phyloP scores from a whole-genome alignment of 2,329 filamentous ascomycete species.

The Immersiporthe knoxdaviesiana region DNA sequence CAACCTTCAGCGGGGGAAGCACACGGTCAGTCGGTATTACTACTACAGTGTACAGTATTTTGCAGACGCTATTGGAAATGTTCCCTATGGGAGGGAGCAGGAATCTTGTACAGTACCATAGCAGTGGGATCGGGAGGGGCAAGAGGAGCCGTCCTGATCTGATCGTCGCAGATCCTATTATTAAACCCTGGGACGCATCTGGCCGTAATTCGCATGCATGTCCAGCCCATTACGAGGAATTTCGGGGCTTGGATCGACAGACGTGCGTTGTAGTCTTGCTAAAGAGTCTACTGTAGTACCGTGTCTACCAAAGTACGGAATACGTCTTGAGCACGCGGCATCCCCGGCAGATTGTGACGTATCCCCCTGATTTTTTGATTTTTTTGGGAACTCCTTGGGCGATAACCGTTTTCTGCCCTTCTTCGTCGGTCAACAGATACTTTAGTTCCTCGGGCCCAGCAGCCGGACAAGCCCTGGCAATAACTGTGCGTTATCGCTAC shows the following conservation, averaged over 20 bases:
- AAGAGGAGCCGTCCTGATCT: slow-evolving; percentile 3
- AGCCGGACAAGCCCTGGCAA: background rate
- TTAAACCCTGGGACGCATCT: background rate
- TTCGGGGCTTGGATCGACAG: background rate
- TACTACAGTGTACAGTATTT: no score
- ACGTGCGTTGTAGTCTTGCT: background rate
- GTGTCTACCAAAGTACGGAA: no score
- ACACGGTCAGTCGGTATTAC: no score
- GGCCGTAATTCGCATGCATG: slow-evolving; percentile 4
- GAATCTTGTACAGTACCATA: background rate
- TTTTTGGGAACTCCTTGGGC: background rate
- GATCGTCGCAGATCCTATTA: slow-evolving; percentile 12
- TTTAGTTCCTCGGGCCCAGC: background rate
- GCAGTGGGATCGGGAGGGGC: background rate
- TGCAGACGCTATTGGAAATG: no score
- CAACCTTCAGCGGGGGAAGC: background rate
- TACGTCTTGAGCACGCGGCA: slow-evolving; percentile 10
- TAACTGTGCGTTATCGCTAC: background rate
- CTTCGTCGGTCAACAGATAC: background rate
- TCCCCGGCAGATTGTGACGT: slow-evolving; percentile 16
- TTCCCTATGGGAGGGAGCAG: background rate
- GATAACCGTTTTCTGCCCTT: background rate
- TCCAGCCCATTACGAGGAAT: slow-evolving; percentile 4
- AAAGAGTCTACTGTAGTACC: background rate
- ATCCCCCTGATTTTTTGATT: background rate